Evolutionary conservation across 257 asterid species (phyloP).

Genomic region (Phtheirospermum japonicum): DNA sequence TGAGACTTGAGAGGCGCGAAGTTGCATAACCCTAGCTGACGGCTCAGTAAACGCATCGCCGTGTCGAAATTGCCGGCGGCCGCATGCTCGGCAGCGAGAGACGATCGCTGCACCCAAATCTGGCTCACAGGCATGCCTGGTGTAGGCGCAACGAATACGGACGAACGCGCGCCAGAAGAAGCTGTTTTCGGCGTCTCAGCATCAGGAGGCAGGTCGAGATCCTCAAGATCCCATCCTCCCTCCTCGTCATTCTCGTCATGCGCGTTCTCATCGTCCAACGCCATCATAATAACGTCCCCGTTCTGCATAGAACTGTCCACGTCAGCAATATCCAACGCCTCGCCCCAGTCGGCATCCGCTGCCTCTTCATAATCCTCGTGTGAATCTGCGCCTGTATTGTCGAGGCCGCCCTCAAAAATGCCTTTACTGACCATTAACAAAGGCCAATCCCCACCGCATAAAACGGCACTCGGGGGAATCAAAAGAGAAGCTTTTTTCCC

Average conservation of each 20-base stretch:
- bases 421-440: slow-evolving; percentile 83
- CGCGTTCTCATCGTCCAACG: slow-evolving; percentile 44
- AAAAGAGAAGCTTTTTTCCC: slow-evolving; percentile 55
- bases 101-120: slow-evolving; percentile 85
- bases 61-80: slow-evolving; percentile 94
- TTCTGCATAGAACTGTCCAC: slow-evolving; percentile 52
- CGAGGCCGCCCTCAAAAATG: slow-evolving; percentile 76
- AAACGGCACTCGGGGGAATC: slow-evolving; percentile 76
- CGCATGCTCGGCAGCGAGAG: slow-evolving; percentile 93
- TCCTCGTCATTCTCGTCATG: slow-evolving; percentile 62
- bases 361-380: slow-evolving; percentile 60
- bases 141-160: slow-evolving; percentile 68
- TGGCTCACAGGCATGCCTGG: slow-evolving; percentile 94
- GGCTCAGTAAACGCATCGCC: slow-evolving; percentile 84
- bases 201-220: slow-evolving; percentile 86
- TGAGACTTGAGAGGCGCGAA: slow-evolving; percentile 64
- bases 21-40: slow-evolving; percentile 74
- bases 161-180: slow-evolving; percentile 48
- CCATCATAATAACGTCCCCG: slow-evolving; percentile 40
- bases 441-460: slow-evolving; percentile 92
- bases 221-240: slow-evolving; percentile 97
- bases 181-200: slow-evolving; percentile 68
- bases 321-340: slow-evolving; percentile 58
- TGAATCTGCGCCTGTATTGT: slow-evolving; percentile 42
- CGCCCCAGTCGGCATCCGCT: slow-evolving; percentile 74